phyloP scores from a whole-genome alignment of 2,329 filamentous ascomycete species.

The Intubia oerlemansii region DNA sequence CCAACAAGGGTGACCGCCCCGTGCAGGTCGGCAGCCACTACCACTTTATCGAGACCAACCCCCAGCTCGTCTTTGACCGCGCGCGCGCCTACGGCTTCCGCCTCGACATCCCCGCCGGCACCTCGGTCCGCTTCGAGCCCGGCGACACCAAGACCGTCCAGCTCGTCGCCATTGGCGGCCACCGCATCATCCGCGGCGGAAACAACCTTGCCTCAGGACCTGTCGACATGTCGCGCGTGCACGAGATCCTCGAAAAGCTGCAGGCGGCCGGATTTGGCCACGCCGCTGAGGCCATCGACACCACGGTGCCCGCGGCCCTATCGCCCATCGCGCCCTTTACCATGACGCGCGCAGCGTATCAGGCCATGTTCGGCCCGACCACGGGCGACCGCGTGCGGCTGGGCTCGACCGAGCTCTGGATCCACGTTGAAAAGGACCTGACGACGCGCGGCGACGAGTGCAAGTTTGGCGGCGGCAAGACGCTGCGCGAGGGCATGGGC shows the following conservation, averaged over 20 bases:
- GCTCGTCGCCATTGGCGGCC: conserved; percentile 70
- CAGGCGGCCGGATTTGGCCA: conserved; percentile 62
- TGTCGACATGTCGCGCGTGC: conserved; percentile 40
- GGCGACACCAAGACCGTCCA: conserved; percentile 81
- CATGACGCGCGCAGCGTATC: conserved; percentile 63
- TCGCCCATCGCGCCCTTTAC: conserved; percentile 38
- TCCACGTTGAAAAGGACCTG: conserved; percentile 70
- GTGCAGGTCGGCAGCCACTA: conserved; percentile 92
- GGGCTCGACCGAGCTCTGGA: conserved; percentile 71
- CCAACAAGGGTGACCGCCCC: conserved; percentile 71
- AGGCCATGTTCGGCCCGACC: conserved; percentile 81
- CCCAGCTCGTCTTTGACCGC: conserved; percentile 74
- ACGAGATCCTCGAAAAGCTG: conserved; percentile 45
- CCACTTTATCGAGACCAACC: conserved; percentile 91
- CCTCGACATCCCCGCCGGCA: conserved; percentile 78
- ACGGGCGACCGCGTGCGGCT: conserved; percentile 69
- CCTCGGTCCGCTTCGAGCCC: conserved; percentile 82
- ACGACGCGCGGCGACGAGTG: conserved; percentile 84
- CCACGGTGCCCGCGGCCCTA: conserved; percentile 18
- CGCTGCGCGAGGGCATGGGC: conserved; percentile 84
- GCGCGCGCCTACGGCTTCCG: conserved; percentile 62
- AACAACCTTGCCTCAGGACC: conserved; percentile 57
- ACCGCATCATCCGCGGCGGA: conserved; percentile 62
- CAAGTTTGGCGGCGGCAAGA: conserved; percentile 88
- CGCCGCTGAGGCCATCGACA: conserved; percentile 28